Evolutionary conservation across 139 green algal genomes (phyloP), one percentile per base, ranked within the genome.

Genomic region (Raphidocelis subcapitata): DNA sequence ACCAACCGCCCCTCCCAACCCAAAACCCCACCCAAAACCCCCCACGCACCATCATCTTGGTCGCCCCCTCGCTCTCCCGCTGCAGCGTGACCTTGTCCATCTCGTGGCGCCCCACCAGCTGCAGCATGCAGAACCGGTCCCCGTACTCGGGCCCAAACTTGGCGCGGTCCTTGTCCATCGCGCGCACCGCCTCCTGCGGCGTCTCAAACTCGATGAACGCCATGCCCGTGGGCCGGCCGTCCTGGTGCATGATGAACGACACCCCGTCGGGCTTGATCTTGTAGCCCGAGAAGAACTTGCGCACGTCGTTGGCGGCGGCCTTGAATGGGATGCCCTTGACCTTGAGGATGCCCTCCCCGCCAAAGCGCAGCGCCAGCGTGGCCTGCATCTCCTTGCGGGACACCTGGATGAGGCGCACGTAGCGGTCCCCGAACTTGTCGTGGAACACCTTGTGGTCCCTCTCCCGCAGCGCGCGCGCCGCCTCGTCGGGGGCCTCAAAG

Each of bases 181-280:
- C 88, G 15, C 82, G 68, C 31, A 85, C 76, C 3, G 88, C 88
- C 67, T 93, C 88, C 62, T 86, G 79, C 15, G 86, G 82, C 3
- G 77, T 88, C 67, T 91, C 87, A 85, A 97, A 97, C 86, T 97
- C 92, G 24, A 94, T 92, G 81, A 94, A 96, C 0, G 92, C 90
- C 84, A 92, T 86, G 55, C 92, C 94, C 0, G 88, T 93, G 56
- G 88, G 85, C 10, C 88, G 60, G 5, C 90, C 90, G 44, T 97
- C 91, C 5, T 74, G 65, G 46, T 90, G 80, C 67, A 89, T 88
- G 72, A 93, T 90, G 76, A 97, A 87, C 72, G 86, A 85, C 41
- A 97, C 85, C 47, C 86, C 91, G 37, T 91, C 84, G 0, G 71
- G 75, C 67, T 82, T 84, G 56, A 94, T 86, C 35, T 87, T 82